Evolutionary conservation across 106 monocot genomes (phyloP), one percentile per base, ranked within the genome.

Genomic region (Dendrobium catenatum): DNA sequence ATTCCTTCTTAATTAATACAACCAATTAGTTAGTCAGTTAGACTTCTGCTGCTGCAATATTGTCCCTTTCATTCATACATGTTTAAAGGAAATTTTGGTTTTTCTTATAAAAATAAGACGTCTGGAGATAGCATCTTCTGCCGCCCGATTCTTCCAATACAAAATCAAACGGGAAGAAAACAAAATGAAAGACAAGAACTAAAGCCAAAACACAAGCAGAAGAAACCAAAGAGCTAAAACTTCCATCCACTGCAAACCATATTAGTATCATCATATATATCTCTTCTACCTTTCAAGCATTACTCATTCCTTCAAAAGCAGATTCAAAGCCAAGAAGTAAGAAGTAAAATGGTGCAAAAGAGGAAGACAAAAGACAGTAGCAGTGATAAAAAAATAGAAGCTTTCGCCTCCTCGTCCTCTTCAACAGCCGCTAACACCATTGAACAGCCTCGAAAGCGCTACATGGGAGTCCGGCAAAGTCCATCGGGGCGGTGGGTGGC

Each of bases 401-500:
- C 51, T 13, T 51, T 51, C 16, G 15, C 51, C 51, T 51, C 46
- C 6, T 46, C 46, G 1, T 8, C 9, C 46, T 46, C 46, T 46
- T 24, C 72, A 40, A 27, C 2, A 40, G 29, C 70, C 26, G 70
- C 70, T 7, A 13, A 3, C 70, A 37, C 72, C 72, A 37, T 22
- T 13, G n/a, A 44, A 16, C 74, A 75, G 17, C 41, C 43, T 1
- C 18, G 49, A 44, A 82, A 82, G 47, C 82, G 82, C 4, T 82
- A 64, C 37, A 77, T 82, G 20, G 82, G 82, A 10, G 82, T 82
- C 19, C 76, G 82, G 47, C 82, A 82, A 64, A 77, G 82, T 46
- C 82, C 82, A 3, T 82, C 82, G 9, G 82, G 82, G 7, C 61
- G 82, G 11, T 82, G 82, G 82, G 82, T 82, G 67, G 82, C 82